Evolutionary conservation across 2,329 filamentous ascomycete genomes (phyloP).

Genomic region (Fusarium secorum): DNA sequence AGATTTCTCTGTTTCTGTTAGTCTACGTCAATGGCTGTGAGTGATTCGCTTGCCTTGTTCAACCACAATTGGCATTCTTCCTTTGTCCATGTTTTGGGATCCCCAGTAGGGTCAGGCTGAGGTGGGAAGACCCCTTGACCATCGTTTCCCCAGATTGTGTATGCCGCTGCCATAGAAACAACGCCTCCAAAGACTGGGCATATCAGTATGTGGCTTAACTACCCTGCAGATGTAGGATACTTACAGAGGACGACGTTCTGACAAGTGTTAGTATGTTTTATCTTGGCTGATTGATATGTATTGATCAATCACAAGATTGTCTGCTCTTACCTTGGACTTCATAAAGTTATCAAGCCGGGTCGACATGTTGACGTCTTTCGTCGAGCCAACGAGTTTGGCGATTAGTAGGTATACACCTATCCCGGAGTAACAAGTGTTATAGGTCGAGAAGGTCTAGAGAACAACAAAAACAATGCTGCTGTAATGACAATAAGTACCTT

Average conservation of each 20-base stretch:
- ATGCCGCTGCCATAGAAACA: slow-evolving; percentile 61
- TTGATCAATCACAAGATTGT: fast-evolving
- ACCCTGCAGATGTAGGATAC: slow-evolving; percentile 33
- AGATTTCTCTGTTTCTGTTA: slow-evolving; percentile 52
- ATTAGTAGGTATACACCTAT: background rate
- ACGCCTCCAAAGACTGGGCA: slow-evolving; percentile 25
- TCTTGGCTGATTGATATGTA: fast-evolving
- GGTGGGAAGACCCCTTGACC: slow-evolving; percentile 77
- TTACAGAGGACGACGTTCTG: slow-evolving; percentile 76
- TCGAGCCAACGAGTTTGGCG: background rate
- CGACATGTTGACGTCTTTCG: slow-evolving; percentile 20
- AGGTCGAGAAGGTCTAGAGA: background rate
- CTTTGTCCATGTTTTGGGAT: slow-evolving; percentile 75
- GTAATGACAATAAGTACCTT: background rate
- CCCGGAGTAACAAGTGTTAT: background rate
- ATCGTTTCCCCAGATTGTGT: slow-evolving; percentile 79
- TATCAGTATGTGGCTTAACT: slow-evolving; percentile 18
- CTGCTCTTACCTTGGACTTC: slow-evolving; percentile 37
- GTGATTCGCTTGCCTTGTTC: slow-evolving; percentile 64
- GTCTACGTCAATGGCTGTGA: background rate
- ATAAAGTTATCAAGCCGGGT: slow-evolving; percentile 36
- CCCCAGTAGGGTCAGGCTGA: slow-evolving; percentile 77
- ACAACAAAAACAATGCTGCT: background rate
- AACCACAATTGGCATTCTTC: slow-evolving; percentile 86
- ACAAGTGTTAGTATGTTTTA: background rate